A percentile compares a stretch with the other conserved stretches of the same genome.
These are phyloP conservation scores for Ambrosia hybrid DNA, from an alignment of 140 eudicot species.

Conservation along the genomic window DNA sequence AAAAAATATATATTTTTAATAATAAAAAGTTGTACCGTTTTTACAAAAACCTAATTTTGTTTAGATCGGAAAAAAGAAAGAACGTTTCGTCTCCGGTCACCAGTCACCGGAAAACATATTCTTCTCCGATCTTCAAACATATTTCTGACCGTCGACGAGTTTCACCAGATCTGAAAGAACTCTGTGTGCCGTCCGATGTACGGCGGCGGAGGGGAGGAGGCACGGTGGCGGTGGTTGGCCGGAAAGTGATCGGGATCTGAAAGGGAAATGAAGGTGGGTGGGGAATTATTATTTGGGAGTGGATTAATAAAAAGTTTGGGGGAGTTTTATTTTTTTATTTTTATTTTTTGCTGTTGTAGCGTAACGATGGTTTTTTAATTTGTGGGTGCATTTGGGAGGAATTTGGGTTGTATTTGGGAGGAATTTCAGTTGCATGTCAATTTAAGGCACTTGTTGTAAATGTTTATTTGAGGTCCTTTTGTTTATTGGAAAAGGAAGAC, in stretches of 20 bases:
- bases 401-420: conserved; percentile 19
- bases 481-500: background rate
- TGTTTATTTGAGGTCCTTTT: background rate
- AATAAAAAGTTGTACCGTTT: conserved; percentile 21
- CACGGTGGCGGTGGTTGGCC: background rate
- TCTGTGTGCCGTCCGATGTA: background rate
- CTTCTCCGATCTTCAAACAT: background rate
- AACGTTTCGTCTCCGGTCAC: background rate
- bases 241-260: conserved; percentile 27
- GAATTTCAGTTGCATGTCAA: conserved; percentile 20
- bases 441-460: background rate
- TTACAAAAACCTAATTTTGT: conserved; percentile 22
- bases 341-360: conserved; percentile 16
- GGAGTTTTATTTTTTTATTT: background rate
- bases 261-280: conserved; percentile 11
- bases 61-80: conserved; percentile 12
- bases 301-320: conserved; percentile 27
- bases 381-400: conserved; percentile 22
- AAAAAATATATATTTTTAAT: background rate
- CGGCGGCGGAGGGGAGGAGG: background rate
- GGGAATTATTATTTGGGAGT: conserved; percentile 29
- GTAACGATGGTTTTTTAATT: conserved; percentile 2
- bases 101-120: background rate
- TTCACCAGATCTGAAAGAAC: background rate
- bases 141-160: conserved; percentile 9